These are phyloP conservation scores for Populus tomentosa DNA, from an alignment of 441 rosid species.

Conservation along the genomic window DNA sequence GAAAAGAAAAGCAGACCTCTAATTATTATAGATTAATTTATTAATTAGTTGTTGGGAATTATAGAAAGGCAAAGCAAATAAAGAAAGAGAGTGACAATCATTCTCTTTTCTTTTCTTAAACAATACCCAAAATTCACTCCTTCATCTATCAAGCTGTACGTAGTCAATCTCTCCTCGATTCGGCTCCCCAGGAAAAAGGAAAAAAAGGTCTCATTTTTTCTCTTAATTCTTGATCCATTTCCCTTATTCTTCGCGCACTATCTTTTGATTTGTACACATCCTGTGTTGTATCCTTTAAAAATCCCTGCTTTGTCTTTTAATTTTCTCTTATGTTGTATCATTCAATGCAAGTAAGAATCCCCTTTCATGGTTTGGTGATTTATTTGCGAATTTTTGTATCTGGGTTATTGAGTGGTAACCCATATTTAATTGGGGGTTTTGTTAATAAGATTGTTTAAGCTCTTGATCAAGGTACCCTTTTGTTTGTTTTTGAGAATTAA, in stretches of 20 bases:
- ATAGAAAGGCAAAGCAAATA: neutral
- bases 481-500: neutral
- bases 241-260: neutral
- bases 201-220: neutral
- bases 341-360: neutral
- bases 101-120: neutral
- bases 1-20: neutral
- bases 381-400: neutral
- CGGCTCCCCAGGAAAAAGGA: neutral
- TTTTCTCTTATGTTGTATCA: neutral
- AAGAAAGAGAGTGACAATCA: neutral
- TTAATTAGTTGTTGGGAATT: neutral
- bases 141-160: neutral
- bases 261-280: neutral
- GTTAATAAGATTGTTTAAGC: neutral
- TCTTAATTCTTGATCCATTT: neutral
- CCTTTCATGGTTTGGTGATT: neutral
- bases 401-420: neutral
- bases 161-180: neutral
- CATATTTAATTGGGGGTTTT: neutral
- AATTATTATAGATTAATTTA: too few species aligned
- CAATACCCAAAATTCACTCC: neutral
- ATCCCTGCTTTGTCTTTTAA: neutral
- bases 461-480: neutral
- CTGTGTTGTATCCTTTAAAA: neutral